Evolutionary conservation across 2,329 filamentous ascomycete genomes (phyloP).

Genomic region (Bipolaris cookei): DNA sequence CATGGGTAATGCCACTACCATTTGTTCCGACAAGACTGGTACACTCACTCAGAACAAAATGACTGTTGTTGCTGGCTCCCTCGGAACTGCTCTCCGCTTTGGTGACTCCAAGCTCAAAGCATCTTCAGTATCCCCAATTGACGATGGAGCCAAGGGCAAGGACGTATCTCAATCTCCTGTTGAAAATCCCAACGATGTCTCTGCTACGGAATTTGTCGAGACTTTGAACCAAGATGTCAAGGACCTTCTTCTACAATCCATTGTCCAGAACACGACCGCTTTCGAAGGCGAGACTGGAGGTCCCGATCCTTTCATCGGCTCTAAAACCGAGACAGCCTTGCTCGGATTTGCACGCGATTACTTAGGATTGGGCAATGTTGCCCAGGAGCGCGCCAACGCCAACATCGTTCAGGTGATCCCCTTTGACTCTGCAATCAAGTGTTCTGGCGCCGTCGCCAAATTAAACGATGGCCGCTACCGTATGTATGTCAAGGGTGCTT

Average conservation of each 20-base stretch:
- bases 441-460: slow-evolving; percentile 70
- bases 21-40: slow-evolving; percentile 70
- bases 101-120: slow-evolving; percentile 51
- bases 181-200: slow-evolving; percentile 55
- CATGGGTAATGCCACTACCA: slow-evolving; percentile 74
- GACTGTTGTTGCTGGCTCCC: slow-evolving; percentile 72
- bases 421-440: slow-evolving; percentile 72
- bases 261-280: slow-evolving; percentile 50
- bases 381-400: slow-evolving; percentile 67
- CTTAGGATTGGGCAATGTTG: slow-evolving; percentile 67
- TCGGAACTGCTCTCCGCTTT: slow-evolving; percentile 66
- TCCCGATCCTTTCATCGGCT: slow-evolving; percentile 68
- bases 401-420: slow-evolving; percentile 63
- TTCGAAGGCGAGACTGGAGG: slow-evolving; percentile 52
- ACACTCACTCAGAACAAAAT: slow-evolving; percentile 54
- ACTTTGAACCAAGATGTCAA: slow-evolving; percentile 61
- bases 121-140: slow-evolving; percentile 23
- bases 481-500: slow-evolving; percentile 61
- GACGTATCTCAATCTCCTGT: slow-evolving; percentile 42
- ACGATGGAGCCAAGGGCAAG: slow-evolving; percentile 45
- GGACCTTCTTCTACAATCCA: slow-evolving; percentile 64
- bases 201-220: slow-evolving; percentile 61
- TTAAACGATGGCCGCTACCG: slow-evolving; percentile 62
- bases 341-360: slow-evolving; percentile 71
- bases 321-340: slow-evolving; percentile 78